A percentile compares a stretch with the other conserved stretches of the same genome.
phyloP scores from a whole-genome alignment of 805 yeast species.

The Spathaspora girioi region DNA sequence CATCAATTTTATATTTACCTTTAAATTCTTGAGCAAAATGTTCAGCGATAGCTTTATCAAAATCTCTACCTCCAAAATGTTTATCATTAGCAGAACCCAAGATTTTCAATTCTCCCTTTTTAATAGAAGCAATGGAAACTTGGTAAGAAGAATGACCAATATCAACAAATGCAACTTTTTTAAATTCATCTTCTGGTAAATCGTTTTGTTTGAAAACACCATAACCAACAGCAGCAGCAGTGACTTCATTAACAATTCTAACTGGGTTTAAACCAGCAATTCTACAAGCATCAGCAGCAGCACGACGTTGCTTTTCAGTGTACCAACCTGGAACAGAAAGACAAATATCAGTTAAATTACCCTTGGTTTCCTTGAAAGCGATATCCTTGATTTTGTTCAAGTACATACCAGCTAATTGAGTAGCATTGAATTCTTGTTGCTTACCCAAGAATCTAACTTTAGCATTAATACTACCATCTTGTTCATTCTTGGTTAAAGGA shows the following conservation, averaged over 20 bases:
- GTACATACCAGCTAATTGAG: constrained; percentile 94
- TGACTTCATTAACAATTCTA: constrained; percentile 93
- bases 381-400: constrained; percentile 84
- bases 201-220: constrained; percentile 95
- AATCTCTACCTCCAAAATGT: constrained; percentile 97
- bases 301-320: constrained; percentile 94
- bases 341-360: constrained; percentile 80
- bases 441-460: constrained; percentile 83
- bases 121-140: constrained; percentile 83
- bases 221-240: constrained; percentile 99
- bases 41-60: constrained; percentile 90
- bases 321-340: constrained; percentile 97
- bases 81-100: constrained; percentile 91
- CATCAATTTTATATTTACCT: constrained; percentile 89
- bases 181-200: constrained; percentile 89
- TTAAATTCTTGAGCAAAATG: constrained; percentile 93
- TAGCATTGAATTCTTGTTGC: constrained; percentile 73
- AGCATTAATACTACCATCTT: constrained; percentile 73
- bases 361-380: constrained; percentile 77
- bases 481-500: constrained; percentile 60
- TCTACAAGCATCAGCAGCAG: constrained; percentile 89
- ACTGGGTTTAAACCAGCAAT: constrained; percentile 98
- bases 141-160: constrained; percentile 96
- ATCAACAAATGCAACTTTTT: constrained; percentile 89
- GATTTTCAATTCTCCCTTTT: constrained; percentile 93